Conservation (phyloP, 2,329 filamentous ascomycete genomes). For the Neodidymelliopsis sp. region DNA sequence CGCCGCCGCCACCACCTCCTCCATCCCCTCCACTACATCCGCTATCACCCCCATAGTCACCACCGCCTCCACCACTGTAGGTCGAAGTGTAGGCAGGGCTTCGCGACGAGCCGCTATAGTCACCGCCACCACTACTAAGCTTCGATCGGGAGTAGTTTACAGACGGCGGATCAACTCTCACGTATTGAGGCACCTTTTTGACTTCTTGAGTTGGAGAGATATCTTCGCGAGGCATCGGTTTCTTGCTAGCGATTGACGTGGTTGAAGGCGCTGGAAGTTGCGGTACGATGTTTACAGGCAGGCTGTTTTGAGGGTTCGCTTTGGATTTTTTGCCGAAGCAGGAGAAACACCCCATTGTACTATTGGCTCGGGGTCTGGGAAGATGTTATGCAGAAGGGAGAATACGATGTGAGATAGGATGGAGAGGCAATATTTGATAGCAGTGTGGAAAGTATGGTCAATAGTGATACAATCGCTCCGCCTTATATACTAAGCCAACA, state of each 20-base stretch:
- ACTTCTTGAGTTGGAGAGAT: background rate
- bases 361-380: background rate
- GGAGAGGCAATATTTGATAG: too few relatives aligned
- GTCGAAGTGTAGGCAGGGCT: background rate
- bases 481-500: background rate
- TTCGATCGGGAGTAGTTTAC: too few relatives aligned
- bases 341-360: constrained; percentile 1
- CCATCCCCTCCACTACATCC: constrained; percentile 1
- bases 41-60: constrained; percentile 2
- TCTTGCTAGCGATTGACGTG: background rate
- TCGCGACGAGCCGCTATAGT: background rate
- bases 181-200: background rate
- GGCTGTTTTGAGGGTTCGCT: background rate
- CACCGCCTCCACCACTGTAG: background rate
- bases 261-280: background rate
- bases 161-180: constrained; percentile 1
- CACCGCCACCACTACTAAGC: background rate
- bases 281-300: background rate
- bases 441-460: too few relatives aligned
- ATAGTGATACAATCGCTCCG: too few relatives aligned
- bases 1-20: background rate
- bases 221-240: background rate
- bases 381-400: too few relatives aligned
- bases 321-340: constrained; percentile 12
- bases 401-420: too few relatives aligned